Evolutionary conservation across 2,329 filamentous ascomycete genomes (phyloP).

Genomic region (Clonostachys solani): DNA sequence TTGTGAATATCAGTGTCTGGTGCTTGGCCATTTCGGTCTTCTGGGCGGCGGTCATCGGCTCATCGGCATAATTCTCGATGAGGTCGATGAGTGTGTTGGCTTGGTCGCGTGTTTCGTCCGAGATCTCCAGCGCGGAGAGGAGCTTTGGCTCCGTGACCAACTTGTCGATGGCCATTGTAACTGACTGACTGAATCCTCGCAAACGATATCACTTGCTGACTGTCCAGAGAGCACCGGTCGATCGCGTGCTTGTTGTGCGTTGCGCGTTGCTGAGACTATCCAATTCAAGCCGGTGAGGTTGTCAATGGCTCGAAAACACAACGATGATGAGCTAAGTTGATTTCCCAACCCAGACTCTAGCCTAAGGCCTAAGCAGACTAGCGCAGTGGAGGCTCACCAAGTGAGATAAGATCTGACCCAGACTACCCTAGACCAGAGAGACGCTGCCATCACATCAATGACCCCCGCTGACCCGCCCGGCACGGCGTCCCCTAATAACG

Average conservation of each 20-base stretch:
- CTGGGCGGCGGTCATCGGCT: constrained; percentile 13
- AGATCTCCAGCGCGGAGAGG: constrained; percentile 64
- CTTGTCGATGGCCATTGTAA: constrained; percentile 19
- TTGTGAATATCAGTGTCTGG: constrained; percentile 76
- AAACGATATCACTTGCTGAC: no score
- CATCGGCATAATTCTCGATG: constrained; percentile 38
- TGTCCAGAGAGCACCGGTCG: no score
- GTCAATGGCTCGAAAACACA: no score
- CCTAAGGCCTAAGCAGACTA: no score
- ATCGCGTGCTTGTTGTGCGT: neutral
- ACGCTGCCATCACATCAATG: no score
- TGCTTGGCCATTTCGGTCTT: constrained; percentile 62
- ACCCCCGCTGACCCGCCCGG: no score
- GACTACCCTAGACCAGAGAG: no score
- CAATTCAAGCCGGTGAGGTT: neutral
- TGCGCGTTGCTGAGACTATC: neutral
- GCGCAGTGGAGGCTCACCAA: no score
- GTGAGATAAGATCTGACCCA: no score
- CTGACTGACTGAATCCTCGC: neutral
- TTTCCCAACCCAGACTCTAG: no score
- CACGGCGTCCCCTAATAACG: no score
- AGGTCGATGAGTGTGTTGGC: constrained; percentile 61
- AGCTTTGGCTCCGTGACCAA: constrained; percentile 46
- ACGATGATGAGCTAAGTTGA: no score
- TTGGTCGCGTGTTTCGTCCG: constrained; percentile 68